Percentiles rank a stretch among this genome's conserved stretches.
These are phyloP conservation scores for Didymella exigua DNA, from an alignment of 2,329 filamentous ascomycete species.

Conservation along the genomic window DNA sequence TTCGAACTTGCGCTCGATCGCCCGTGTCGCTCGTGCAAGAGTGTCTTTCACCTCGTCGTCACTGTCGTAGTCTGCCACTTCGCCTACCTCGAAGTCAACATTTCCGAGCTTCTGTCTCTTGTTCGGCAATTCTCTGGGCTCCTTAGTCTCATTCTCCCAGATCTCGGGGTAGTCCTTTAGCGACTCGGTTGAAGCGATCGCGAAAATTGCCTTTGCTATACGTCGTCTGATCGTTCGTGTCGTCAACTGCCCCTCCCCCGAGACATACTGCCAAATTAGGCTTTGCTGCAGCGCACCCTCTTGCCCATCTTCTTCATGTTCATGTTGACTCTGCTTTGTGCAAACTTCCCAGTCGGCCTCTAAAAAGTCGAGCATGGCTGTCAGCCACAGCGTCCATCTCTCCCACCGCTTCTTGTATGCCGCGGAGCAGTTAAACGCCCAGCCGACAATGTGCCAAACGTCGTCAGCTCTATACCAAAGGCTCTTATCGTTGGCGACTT, in stretches of 20 bases:
- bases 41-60: conserved; percentile 42
- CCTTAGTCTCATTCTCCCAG: conserved; percentile 68
- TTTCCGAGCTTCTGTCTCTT: conserved; percentile 64
- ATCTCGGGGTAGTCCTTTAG: conserved; percentile 67
- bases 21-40: conserved; percentile 8
- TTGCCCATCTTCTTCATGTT: conserved; percentile 18
- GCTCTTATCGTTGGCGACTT: conserved; percentile 65
- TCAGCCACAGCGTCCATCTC: conserved; percentile 80
- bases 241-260: conserved; percentile 49
- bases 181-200: conserved; percentile 63
- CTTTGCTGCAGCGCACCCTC: conserved; percentile 55
- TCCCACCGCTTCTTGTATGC: conserved; percentile 75
- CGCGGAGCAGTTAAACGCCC: conserved; percentile 90
- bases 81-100: conserved; percentile 59
- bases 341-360: conserved; percentile 72
- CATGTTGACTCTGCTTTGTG: conserved; percentile 38
- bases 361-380: conserved; percentile 77
- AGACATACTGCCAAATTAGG: conserved; percentile 64
- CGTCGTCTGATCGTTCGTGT: conserved; percentile 53
- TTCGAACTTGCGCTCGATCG: conserved; percentile 10
- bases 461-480: conserved; percentile 79
- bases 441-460: conserved; percentile 88
- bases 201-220: conserved; percentile 70
- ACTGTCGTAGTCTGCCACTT: conserved; percentile 61
- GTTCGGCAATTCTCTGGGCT: conserved; percentile 54